Evolutionary conservation across 768 basidiomycete species (phyloP).

Genomic region (Hypholoma sublateritium): DNA sequence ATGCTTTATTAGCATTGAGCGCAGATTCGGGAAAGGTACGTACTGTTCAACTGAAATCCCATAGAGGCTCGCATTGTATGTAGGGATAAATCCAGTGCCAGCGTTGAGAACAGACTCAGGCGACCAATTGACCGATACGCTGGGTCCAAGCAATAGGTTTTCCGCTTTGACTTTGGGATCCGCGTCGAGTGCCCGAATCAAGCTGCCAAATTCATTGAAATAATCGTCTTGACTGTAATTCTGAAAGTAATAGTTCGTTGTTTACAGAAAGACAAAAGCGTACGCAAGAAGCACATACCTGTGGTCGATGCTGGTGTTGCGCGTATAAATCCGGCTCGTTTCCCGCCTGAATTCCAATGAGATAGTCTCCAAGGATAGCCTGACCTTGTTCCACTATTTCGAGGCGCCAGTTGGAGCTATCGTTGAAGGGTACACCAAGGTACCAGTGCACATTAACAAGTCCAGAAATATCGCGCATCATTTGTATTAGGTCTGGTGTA

Average conservation of each 20-base stretch:
- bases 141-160: constrained; percentile 59
- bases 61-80: constrained; percentile 39
- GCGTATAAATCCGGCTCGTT: constrained; percentile 67
- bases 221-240: constrained; percentile 48
- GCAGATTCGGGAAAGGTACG: constrained; percentile 9
- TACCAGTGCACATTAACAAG: constrained; percentile 69
- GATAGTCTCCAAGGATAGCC: constrained; percentile 61
- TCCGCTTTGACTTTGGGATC: constrained; percentile 34
- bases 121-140: constrained; percentile 48
- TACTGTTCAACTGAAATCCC: constrained; percentile 60
- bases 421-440: constrained; percentile 68
- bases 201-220: constrained; percentile 48
- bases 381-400: constrained; percentile 62
- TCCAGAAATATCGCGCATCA: constrained; percentile 61
- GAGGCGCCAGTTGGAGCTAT: constrained; percentile 53
- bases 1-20: neutral
- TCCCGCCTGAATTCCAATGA: constrained; percentile 70
- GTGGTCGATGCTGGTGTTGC: constrained; percentile 36
- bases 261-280: neutral
- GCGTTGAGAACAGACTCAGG: constrained; percentile 49
- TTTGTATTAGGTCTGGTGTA: constrained; percentile 64
- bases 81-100: constrained; percentile 46
- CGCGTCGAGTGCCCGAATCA: constrained; percentile 44
- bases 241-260: neutral
- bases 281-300: constrained; percentile 9